Conservation (phyloP, 2,329 filamentous ascomycete species). For the Sodiomyces alkalinus region DNA sequence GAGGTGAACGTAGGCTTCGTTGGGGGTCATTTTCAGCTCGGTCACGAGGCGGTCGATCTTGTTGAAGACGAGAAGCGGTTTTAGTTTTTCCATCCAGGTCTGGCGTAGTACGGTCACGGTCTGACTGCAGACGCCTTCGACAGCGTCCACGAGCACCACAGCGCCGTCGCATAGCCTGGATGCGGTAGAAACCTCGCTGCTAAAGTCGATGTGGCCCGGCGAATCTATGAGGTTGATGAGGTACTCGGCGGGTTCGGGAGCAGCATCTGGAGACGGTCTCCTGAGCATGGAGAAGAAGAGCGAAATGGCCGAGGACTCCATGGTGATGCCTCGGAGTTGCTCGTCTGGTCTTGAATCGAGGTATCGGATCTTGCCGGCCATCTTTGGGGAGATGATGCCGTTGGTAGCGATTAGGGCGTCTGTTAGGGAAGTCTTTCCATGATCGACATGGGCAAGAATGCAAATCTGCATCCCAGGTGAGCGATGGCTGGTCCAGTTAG, state of each 20-base stretch:
- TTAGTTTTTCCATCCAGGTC: constrained; percentile 89
- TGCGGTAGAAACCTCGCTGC: constrained; percentile 92
- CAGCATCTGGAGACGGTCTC: constrained; percentile 50
- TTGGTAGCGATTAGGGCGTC: constrained; percentile 95
- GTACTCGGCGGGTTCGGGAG: constrained; percentile 69
- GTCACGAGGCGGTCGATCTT: constrained; percentile 94
- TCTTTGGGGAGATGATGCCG: constrained; percentile 95
- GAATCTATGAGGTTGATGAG: constrained; percentile 97
- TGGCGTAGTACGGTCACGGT: constrained; percentile 93
- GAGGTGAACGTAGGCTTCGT: constrained; percentile 78
- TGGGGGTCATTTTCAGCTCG: constrained; percentile 84
- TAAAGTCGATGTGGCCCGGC: constrained; percentile 96
- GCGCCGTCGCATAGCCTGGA: constrained; percentile 90
- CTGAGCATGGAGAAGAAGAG: constrained; percentile 87
- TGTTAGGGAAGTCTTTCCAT: constrained; percentile 95
- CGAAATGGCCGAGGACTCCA: constrained; percentile 98
- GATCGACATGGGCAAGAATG: constrained; percentile 91
- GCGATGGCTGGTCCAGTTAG: constrained; percentile 1
- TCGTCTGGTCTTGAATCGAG: constrained; percentile 94
- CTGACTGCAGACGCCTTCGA: constrained; percentile 96
- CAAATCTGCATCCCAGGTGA: constrained; percentile 50
- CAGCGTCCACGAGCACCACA: constrained; percentile 85
- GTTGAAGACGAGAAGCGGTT: constrained; percentile 89
- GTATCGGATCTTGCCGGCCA: constrained; percentile 95
- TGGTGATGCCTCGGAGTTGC: constrained; percentile 93